phyloP scores from a whole-genome alignment of 768 basidiomycete genomes.

The Podaxis sp. region DNA sequence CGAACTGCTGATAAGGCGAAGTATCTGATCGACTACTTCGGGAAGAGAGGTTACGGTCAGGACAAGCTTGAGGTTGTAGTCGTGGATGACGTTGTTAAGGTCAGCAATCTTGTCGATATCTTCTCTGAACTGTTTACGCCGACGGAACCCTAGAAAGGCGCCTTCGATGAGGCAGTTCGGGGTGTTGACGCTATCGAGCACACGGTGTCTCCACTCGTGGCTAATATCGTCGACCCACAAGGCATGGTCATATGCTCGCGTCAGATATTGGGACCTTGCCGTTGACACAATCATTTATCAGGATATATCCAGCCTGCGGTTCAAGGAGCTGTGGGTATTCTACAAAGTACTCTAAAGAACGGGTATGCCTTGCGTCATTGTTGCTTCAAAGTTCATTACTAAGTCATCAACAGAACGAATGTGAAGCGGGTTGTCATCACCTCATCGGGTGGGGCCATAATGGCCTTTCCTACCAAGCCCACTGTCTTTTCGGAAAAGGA shows the following conservation, averaged over 20 bases:
- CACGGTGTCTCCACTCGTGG: constrained; percentile 61
- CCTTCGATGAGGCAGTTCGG: constrained; percentile 78
- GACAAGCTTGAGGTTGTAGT: constrained; percentile 62
- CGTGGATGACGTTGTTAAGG: constrained; percentile 63
- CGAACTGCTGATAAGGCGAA: constrained; percentile 59
- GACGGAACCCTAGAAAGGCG: constrained; percentile 43
- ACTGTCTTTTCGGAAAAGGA: constrained; percentile 45
- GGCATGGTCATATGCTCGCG: constrained; percentile 17
- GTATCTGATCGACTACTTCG: constrained; percentile 54
- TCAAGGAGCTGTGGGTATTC: constrained; percentile 61
- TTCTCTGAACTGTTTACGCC: background rate
- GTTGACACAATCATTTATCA: constrained; percentile 20
- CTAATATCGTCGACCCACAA: constrained; percentile 42
- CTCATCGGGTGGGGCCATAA: constrained; percentile 54
- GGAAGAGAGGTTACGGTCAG: constrained; percentile 44
- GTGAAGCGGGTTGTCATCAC: constrained; percentile 73
- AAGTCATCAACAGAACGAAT: constrained; percentile 24
- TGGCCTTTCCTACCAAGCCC: constrained; percentile 23
- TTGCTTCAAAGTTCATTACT: no score
- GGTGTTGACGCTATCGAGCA: constrained; percentile 73
- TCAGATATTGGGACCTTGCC: background rate
- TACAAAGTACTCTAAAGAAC: constrained; percentile 56
- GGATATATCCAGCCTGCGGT: constrained; percentile 73
- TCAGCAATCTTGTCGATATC: constrained; percentile 9
- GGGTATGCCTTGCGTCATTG: constrained; percentile 31